Evolutionary conservation across 192 early-diverging fungal species (phyloP).

Genomic region (Jimgerdemannia lactiflua): DNA sequence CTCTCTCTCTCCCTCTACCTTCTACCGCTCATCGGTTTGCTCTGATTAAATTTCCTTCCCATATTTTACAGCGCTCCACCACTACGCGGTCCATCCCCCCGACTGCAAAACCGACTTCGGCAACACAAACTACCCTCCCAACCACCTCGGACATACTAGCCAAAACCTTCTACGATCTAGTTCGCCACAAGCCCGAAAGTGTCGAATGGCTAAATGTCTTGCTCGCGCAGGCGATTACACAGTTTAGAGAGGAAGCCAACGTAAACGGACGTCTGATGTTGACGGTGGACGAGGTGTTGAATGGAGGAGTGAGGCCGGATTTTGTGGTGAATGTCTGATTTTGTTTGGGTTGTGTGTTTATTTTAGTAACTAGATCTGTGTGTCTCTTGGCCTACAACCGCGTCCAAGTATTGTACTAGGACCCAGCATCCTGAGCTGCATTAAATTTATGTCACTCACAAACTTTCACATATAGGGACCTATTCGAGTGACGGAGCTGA

Average conservation of each 20-base stretch:
- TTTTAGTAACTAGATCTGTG: no score
- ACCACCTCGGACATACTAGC: slow-evolving; percentile 52
- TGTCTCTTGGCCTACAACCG: no score
- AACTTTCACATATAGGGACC: slow-evolving; percentile 36
- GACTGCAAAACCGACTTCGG: slow-evolving; percentile 35
- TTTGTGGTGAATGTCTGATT: slow-evolving; percentile 58
- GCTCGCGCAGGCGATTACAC: slow-evolving; percentile 70
- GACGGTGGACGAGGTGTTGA: slow-evolving; percentile 65
- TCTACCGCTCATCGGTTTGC: neutral
- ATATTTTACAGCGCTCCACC: slow-evolving; percentile 31
- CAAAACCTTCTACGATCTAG: slow-evolving; percentile 54
- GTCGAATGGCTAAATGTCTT: slow-evolving; percentile 86
- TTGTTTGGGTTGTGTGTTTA: neutral
- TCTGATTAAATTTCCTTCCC: neutral
- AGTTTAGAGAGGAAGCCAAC: slow-evolving; percentile 69
- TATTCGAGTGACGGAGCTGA: slow-evolving; percentile 54
- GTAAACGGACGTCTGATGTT: slow-evolving; percentile 62
- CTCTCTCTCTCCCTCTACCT: neutral
- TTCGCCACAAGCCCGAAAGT: slow-evolving; percentile 60
- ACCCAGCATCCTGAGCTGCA: neutral
- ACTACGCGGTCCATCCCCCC: slow-evolving; percentile 49
- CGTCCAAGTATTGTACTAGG: neutral
- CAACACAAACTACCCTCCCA: slow-evolving; percentile 27
- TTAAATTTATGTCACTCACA: no score
- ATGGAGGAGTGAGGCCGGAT: slow-evolving; percentile 61